Conservation (phyloP, 768 basidiomycete species). For the Russula brevipes region DNA sequence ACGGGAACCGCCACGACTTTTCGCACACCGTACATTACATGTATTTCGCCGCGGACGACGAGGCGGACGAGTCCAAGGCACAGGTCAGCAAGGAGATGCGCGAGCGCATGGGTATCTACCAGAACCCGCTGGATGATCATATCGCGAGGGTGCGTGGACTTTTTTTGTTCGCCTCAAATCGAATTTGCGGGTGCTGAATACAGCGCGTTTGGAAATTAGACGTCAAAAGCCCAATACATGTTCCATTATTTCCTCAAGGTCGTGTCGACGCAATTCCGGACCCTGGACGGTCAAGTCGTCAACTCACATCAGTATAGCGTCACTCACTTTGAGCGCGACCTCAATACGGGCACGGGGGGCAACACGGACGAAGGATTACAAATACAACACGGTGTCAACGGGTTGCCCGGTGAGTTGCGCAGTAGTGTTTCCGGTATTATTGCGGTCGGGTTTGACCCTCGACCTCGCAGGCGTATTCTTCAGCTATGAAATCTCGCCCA, state of each 20-base stretch:
- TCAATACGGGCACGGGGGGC: conserved; percentile 55
- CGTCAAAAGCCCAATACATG: conserved; percentile 80
- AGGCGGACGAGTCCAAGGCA: conserved; percentile 67
- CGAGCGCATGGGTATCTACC: conserved; percentile 63
- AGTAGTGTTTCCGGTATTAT: neutral
- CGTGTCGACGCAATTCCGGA: conserved; percentile 90
- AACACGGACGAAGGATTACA: conserved; percentile 60
- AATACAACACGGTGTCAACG: conserved; percentile 66
- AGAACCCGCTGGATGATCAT: conserved; percentile 71
- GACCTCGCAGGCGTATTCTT: conserved; percentile 63
- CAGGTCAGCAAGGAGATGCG: conserved; percentile 57
- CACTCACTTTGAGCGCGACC: conserved; percentile 93
- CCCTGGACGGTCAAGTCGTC: conserved; percentile 69
- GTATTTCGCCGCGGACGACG: conserved; percentile 78
- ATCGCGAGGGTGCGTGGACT: conserved; percentile 46
- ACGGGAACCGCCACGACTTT: conserved; percentile 88
- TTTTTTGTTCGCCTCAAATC: neutral
- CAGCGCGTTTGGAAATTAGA: conserved; percentile 38
- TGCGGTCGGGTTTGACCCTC: neutral
- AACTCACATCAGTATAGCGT: conserved; percentile 94
- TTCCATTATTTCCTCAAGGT: conserved; percentile 99
- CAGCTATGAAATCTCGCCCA: conserved; percentile 97
- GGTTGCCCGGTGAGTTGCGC: conserved; percentile 53
- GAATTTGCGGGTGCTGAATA: neutral
- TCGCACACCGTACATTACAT: conserved; percentile 81